Percentiles rank a stretch among this genome's conserved stretches.
Evolutionary conservation across 164 flowering plant species (phyloP).

Genomic region (Santalum album): DNA sequence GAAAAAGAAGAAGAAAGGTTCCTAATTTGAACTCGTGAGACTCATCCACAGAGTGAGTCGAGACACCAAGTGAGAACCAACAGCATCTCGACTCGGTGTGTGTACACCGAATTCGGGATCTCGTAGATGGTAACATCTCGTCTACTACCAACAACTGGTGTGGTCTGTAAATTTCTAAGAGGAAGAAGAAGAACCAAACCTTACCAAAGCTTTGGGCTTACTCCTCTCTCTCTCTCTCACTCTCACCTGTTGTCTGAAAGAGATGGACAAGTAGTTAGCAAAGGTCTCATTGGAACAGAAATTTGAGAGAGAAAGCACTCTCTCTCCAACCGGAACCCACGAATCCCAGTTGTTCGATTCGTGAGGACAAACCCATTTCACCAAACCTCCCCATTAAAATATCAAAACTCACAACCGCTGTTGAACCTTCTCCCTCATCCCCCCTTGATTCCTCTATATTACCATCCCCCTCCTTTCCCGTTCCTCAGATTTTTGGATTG

Average conservation of each 20-base stretch:
- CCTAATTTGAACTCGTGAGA: too few relatives aligned
- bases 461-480: neutral
- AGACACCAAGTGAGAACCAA: too few relatives aligned
- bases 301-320: slow-evolving; percentile 25
- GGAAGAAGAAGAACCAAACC: too few relatives aligned
- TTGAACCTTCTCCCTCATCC: slow-evolving; percentile 1
- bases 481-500: neutral
- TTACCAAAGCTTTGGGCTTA: slow-evolving; percentile 18
- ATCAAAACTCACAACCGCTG: neutral
- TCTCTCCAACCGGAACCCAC: slow-evolving; percentile 33
- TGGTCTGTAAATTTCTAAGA: too few relatives aligned
- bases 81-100: neutral
- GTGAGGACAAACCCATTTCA: slow-evolving; percentile 36
- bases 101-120: too few relatives aligned
- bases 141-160: too few relatives aligned
- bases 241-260: neutral
- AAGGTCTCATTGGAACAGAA: neutral
- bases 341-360: slow-evolving; percentile 10
- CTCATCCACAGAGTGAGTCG: too few relatives aligned
- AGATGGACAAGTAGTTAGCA: slow-evolving; percentile 16
- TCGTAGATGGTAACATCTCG: neutral
- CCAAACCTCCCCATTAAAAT: slow-evolving; percentile 30
- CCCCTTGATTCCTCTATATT: neutral
- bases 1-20: too few relatives aligned
- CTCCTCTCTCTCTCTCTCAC: slow-evolving; percentile 22